A percentile compares a stretch with the other conserved stretches of the same genome.
These are phyloP conservation scores for Russula earlei DNA, from an alignment of 768 basidiomycete species.

Conservation along the genomic window DNA sequence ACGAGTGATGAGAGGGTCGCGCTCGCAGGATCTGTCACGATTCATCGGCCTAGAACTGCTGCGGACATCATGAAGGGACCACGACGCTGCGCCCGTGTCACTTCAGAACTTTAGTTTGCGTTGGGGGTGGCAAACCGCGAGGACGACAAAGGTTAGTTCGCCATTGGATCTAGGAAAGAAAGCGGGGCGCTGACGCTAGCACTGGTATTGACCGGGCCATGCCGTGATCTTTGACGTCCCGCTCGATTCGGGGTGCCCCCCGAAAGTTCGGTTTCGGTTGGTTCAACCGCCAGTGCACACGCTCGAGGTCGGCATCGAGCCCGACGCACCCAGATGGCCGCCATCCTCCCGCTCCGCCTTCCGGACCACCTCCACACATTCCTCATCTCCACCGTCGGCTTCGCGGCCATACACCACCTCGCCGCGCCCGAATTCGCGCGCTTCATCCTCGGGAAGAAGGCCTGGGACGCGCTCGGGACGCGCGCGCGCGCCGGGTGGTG, in stretches of 20 bases:
- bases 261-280: too few species aligned
- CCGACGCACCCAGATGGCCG: not conserved
- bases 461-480: conserved; percentile 30
- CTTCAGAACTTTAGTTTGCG: too few species aligned
- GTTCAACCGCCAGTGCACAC: not conserved
- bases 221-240: too few species aligned
- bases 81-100: too few species aligned
- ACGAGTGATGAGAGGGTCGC: not conserved
- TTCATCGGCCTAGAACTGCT: too few species aligned
- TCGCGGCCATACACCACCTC: conserved; percentile 48
- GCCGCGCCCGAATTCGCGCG: conserved; percentile 39
- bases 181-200: too few species aligned
- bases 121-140: too few species aligned
- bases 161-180: too few species aligned
- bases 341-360: conserved; percentile 31
- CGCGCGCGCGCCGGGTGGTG: conserved; percentile 5
- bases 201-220: too few species aligned
- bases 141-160: too few species aligned
- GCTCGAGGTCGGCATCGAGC: too few species aligned
- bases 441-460: conserved; percentile 36
- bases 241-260: not conserved
- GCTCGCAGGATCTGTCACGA: not conserved
- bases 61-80: too few species aligned
- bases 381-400: conserved; percentile 44
- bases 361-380: conserved; percentile 47